These are phyloP conservation scores for Echium plantagineum DNA, from an alignment of 257 asterid species.

Conservation along the genomic window DNA sequence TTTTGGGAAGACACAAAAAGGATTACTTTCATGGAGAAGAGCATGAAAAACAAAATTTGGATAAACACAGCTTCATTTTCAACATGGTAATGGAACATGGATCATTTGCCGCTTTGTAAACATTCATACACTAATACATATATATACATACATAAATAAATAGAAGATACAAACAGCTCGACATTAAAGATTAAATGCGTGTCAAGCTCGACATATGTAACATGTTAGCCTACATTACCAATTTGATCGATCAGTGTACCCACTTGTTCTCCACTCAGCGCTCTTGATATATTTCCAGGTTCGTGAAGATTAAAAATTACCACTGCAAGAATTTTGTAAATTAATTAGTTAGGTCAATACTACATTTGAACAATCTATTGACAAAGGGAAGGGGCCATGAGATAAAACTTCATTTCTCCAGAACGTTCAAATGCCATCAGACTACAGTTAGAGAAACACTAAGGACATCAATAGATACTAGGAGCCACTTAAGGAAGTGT, in stretches of 20 bases:
- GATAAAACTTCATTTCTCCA: not conserved
- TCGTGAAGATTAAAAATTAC: constrained; percentile 80
- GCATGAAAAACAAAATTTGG: not conserved
- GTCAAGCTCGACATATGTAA: too few relatives aligned
- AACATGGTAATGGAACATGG: not conserved
- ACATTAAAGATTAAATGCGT: too few relatives aligned
- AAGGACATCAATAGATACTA: not conserved
- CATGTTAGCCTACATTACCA: not conserved
- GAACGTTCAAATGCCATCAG: not conserved
- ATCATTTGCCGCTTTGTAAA: not conserved
- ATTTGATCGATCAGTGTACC: not conserved
- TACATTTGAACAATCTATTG: not conserved
- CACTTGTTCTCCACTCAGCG: constrained; percentile 77
- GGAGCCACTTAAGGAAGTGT: not conserved
- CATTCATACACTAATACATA: not conserved
- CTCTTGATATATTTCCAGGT: constrained; percentile 87
- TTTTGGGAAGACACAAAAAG: too few relatives aligned
- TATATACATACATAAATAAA: not conserved
- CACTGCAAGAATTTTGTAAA: constrained; percentile 39
- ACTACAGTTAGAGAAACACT: not conserved
- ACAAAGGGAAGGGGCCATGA: too few relatives aligned
- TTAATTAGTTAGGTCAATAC: not conserved
- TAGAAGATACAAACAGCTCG: too few relatives aligned
- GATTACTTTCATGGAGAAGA: not conserved
- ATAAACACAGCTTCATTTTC: not conserved